These are phyloP conservation scores for Jasminum sambac DNA, from an alignment of 257 asterid genomes.

Conservation along the genomic window DNA sequence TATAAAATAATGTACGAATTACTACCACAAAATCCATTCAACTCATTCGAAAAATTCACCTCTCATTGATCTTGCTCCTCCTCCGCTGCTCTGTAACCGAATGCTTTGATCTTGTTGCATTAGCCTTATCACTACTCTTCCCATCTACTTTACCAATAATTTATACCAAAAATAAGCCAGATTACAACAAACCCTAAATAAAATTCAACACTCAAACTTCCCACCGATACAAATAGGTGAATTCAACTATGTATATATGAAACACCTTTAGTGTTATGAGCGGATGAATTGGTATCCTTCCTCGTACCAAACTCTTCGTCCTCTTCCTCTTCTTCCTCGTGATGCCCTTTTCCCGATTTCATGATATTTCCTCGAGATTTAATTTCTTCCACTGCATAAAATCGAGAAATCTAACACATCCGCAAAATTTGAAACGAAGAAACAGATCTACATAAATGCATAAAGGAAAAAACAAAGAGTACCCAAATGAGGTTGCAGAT, in stretches of 20 bases:
- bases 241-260: not conserved
- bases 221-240: not conserved
- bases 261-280: slow-evolving; percentile 55
- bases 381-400: slow-evolving; percentile 33
- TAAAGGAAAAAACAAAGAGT: not conserved
- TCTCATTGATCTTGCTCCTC: slow-evolving; percentile 71
- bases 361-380: slow-evolving; percentile 33
- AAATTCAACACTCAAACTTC: slow-evolving; percentile 11
- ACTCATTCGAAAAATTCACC: slow-evolving; percentile 27
- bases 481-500: slow-evolving; percentile 25
- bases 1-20: too few species aligned
- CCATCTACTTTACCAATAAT: slow-evolving; percentile 48
- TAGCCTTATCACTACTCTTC: slow-evolving; percentile 56
- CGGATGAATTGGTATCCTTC: slow-evolving; percentile 54
- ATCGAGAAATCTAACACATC: slow-evolving; percentile 32
- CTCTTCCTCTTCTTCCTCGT: slow-evolving; percentile 76
- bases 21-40: not conserved
- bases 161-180: slow-evolving; percentile 18
- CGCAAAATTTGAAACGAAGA: slow-evolving; percentile 23
- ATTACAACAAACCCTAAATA: slow-evolving; percentile 3
- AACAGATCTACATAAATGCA: slow-evolving; percentile 20
- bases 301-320: slow-evolving; percentile 64
- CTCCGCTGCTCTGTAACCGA: slow-evolving; percentile 73
- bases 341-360: slow-evolving; percentile 77
- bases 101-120: slow-evolving; percentile 60